Evolutionary conservation across 2,329 filamentous ascomycete species (phyloP), one percentile per base, ranked within the genome.

Genomic region (Fusarium sp.): DNA sequence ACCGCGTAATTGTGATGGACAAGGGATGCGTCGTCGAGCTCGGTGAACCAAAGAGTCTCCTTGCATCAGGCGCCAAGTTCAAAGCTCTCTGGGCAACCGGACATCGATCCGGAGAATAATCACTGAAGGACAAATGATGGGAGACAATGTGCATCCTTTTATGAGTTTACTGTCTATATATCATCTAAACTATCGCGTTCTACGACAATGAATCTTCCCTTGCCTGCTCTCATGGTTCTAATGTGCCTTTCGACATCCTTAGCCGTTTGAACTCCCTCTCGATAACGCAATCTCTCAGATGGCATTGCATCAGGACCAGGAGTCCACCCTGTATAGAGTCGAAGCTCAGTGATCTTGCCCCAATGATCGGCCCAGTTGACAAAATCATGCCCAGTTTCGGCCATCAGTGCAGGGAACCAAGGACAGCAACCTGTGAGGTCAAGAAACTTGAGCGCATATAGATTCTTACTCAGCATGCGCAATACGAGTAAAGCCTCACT

Each of bases 361-460:
- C 88, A 89, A 45, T 84, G 82, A 8, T 83, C 83, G 1, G 80
- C 82, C 89, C 89, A 90, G 74, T 90, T 88, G 15, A 90, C 82
- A 42, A 78, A 82, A 61, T 88, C 86, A 42, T 85, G 83, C 36
- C 85, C 84, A 0, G 83, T 84, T 50, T 78, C 73, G 20, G 78
- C 62, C 71, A 82, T 83, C 58, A 90, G 80, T 15, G 87, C 88
- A 54, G 82, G 81, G 66, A 85, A 84, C 90, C 90, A 92, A 22
- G 84, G 79, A 1, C 80, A 81, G 72, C 90, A 92, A 3, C 90
- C 90, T 1, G 88, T 90, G 44, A 92, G 79, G 75, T 91, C 89
- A 13, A 92, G 83, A 57, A 88, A 89, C 77, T 91, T 89, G 5
- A 92, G 83, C 24, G 86, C 80, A 75, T 91, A 91, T 13, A 90